phyloP scores from a whole-genome alignment of 306 rosid species.

The Mucuna pruriens region DNA sequence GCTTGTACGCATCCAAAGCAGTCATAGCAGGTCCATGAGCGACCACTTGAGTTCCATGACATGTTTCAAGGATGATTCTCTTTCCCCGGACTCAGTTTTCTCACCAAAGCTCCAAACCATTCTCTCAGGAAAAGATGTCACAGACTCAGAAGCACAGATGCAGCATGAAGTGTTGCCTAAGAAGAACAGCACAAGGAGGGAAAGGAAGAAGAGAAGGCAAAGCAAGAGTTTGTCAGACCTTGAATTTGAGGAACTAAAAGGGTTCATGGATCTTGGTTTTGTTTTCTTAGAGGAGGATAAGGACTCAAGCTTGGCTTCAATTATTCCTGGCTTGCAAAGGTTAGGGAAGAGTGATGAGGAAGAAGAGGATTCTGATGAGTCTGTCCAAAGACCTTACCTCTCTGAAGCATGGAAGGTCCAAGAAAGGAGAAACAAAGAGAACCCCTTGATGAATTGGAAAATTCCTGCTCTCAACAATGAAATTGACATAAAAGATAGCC shows the following conservation, averaged over 20 bases:
- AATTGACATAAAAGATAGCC: slow-evolving; percentile 69
- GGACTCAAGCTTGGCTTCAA: slow-evolving; percentile 74
- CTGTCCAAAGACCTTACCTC: slow-evolving; percentile 79
- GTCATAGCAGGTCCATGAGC: slow-evolving; percentile 68
- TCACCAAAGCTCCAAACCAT: slow-evolving; percentile 56
- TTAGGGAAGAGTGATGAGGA: slow-evolving; percentile 56
- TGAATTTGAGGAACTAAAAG: slow-evolving; percentile 85
- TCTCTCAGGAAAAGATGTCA: slow-evolving; percentile 58
- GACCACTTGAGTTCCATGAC: slow-evolving; percentile 61
- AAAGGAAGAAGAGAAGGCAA: slow-evolving; percentile 44
- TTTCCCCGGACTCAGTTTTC: slow-evolving; percentile 58
- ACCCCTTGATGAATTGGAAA: slow-evolving; percentile 68
- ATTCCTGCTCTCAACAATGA: slow-evolving; percentile 63
- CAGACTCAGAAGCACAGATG: slow-evolving; percentile 33
- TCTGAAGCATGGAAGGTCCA: slow-evolving; percentile 81
- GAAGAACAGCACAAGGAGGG: slow-evolving; percentile 34
- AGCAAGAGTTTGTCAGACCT: slow-evolving; percentile 88
- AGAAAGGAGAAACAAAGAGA: slow-evolving; percentile 54
- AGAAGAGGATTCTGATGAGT: slow-evolving; percentile 29
- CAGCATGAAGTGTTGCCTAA: slow-evolving; percentile 31
- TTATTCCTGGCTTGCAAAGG: slow-evolving; percentile 87
- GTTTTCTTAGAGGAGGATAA: slow-evolving; percentile 82
- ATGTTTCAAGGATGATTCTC: slow-evolving; percentile 44
- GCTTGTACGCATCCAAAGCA: slow-evolving; percentile 39
- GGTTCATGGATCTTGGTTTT: slow-evolving; percentile 92